Evolutionary conservation across 768 basidiomycete genomes (phyloP), one percentile per base, ranked within the genome.

Genomic region (Termitomyces bulborhizus): DNA sequence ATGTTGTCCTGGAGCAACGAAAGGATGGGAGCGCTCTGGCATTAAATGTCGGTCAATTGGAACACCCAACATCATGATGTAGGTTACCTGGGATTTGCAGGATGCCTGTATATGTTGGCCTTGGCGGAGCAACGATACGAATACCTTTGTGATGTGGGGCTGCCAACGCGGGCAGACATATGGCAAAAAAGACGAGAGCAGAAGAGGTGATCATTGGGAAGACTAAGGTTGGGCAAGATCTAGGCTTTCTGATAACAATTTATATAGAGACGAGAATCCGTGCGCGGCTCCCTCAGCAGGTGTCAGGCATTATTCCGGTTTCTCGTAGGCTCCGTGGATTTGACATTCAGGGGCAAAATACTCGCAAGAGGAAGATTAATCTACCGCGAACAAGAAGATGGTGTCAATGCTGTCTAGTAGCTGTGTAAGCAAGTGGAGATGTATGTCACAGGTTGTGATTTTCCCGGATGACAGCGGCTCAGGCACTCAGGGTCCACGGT

Each of bases 61-160:
- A 37, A n/a, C 9, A 46, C 16, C 34, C 36, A 43, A 21, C 15
- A 21, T 7, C 4, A 6, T 1, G 39, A 0, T 12, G 3, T 13
- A 29, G 11, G 26, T 31, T 24, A 55, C 59, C 59, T 55, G 59
- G 56, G 9, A 60, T 57, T 44, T 51, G 53, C 16, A 52, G 46
- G 24, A 51, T 44, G 9, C 56, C 59, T 5, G 53, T 52, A 9
- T 55, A 21, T 16, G 31, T 45, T 40, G 47, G 56, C 36, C 50
- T 54, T 5, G 53, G 50, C 31, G 59, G 59, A 15, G 56, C 56
- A 15, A 53, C 39, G 27, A 60, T 60, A 3, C 15, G 46, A 18
- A 57, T 43, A 32, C 59, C 59, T 34, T 56, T 46, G 24, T 44
- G 48, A 4, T 37, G 39, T 3, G 59, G 54, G 13, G n/a, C 49